Evolutionary conservation across 2,329 filamentous ascomycete species (phyloP), one percentile per base, ranked within the genome.

Genomic region (Beauveria medogensis): DNA sequence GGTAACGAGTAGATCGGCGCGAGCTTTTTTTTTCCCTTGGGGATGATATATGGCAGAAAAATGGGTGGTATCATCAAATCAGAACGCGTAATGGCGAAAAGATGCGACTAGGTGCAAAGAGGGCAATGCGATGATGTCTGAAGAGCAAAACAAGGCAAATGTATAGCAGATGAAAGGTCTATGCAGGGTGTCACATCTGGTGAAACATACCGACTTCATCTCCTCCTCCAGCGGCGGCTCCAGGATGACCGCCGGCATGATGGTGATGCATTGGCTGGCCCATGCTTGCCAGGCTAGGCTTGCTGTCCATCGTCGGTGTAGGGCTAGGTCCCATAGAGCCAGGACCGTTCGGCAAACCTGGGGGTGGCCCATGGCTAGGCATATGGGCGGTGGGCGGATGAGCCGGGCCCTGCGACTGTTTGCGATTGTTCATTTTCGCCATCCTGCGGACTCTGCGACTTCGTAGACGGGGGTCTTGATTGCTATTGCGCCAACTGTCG

Each of bases 401-500:
- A 65, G 82, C 77, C 66, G 82, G 75, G 68, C 83, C 82, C 66
- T 87, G 83, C 54, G 85, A 82, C 77, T 94, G 93, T 12, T 60
- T 60, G 71, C 93, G 86, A 70, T 85, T 92, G 77, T 88, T 94
- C 77, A 97, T 91, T 81, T 99, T 99, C 60, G 92, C 92, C 90
- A 96, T 94, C 66, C 94, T 86, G 66, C 94, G 87, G 61, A 99
- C 94, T 68, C 94, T 84, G 73, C 94, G 84, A 75, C 93, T 97
- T 71, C 94, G 86, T 70, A 97, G 80, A 67, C 92, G 84, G 55
- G 91, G 91, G 69, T 99, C 94, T 77, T 96, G 92, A 77, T 97
- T 97, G 82, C 93, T 97, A 79, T 99, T 99, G 64, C 94, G 85
- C 94, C 94, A 97, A 78, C 92, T 97, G 75, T 99, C 94, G 50